A percentile compares a stretch with the other conserved stretches of the same genome.
phyloP scores from a whole-genome alignment of 2,329 filamentous ascomycete genomes.

The Claviceps cyperi region DNA sequence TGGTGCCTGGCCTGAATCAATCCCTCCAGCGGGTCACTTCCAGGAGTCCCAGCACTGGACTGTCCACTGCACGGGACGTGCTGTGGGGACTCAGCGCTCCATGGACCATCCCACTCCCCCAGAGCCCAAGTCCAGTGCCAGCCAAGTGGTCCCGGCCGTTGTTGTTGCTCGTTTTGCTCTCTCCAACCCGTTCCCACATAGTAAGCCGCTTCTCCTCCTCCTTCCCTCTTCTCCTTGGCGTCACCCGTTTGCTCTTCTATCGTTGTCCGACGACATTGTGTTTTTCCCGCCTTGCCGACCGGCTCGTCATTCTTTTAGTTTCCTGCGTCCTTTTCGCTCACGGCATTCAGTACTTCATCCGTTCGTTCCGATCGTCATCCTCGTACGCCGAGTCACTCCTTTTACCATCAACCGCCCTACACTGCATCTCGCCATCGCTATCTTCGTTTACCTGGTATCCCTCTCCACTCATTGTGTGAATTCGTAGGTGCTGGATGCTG shows the following conservation, averaged over 20 bases:
- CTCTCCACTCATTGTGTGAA: background rate
- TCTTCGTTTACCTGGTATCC: background rate
- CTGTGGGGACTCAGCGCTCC: background rate
- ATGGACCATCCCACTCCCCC: background rate
- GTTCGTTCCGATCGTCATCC: slow-evolving; percentile 21
- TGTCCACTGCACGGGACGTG: background rate
- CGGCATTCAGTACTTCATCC: slow-evolving; percentile 14
- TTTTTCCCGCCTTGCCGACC: slow-evolving; percentile 36
- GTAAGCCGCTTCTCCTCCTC: slow-evolving; percentile 10
- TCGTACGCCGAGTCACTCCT: slow-evolving; percentile 1
- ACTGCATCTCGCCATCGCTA: background rate
- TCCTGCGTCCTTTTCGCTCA: slow-evolving; percentile 6
- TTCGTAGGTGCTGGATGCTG: background rate
- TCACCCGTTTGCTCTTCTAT: slow-evolving; percentile 15
- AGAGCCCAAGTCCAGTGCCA: background rate
- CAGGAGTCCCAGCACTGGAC: background rate
- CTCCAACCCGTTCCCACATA: slow-evolving; percentile 10
- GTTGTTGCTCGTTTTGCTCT: slow-evolving; percentile 1
- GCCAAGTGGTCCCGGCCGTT: background rate
- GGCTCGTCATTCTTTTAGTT: slow-evolving; percentile 42
- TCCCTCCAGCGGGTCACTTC: too few species aligned
- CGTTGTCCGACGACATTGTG: slow-evolving; percentile 21
- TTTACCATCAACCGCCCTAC: background rate
- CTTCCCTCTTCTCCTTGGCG: slow-evolving; percentile 17
- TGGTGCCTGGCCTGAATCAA: too few species aligned